Percentiles rank a stretch among this genome's conserved stretches.
These are phyloP conservation scores for Fusarium torulosum DNA, from an alignment of 2,329 filamentous ascomycete genomes.

Conservation along the genomic window DNA sequence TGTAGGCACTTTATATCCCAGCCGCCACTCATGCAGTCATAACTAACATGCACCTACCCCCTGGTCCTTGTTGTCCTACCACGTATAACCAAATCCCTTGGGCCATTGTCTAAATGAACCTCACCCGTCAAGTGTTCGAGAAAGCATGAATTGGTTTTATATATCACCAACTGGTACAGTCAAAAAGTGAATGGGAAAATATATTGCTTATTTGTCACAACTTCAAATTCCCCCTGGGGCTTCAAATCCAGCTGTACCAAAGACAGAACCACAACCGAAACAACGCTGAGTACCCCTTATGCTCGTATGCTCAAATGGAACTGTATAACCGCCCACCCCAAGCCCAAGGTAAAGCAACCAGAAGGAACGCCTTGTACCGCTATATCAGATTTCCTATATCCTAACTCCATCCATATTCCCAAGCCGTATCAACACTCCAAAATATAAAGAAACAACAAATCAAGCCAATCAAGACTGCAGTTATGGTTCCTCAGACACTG, in stretches of 20 bases:
- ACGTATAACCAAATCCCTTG: constrained; percentile 2
- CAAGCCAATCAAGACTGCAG: not conserved
- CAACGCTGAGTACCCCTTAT: not conserved
- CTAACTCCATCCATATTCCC: constrained; percentile 6
- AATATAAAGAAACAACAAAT: not conserved
- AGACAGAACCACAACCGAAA: not conserved
- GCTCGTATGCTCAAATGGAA: constrained; percentile 16
- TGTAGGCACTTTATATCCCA: constrained; percentile 6
- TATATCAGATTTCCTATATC: constrained; percentile 13
- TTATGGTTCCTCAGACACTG: constrained; percentile 7
- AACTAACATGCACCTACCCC: constrained; percentile 3
- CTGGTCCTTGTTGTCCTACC: constrained; percentile 16
- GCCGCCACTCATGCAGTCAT: constrained; percentile 3
- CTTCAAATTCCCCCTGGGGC: not conserved
- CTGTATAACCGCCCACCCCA: not conserved
- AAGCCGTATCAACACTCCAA: not conserved
- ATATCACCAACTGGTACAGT: not conserved
- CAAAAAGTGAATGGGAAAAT: not conserved
- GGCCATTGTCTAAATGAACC: not conserved
- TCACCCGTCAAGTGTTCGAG: not conserved
- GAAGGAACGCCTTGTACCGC: constrained; percentile 27
- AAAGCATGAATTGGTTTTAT: not conserved
- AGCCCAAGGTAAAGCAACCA: not conserved
- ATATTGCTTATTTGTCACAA: not conserved
- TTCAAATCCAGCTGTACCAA: not conserved